Percentiles rank a stretch among this genome's conserved stretches.
Conservation (phyloP, 2,329 filamentous ascomycete species). For the Monosporascus sp. region DNA sequence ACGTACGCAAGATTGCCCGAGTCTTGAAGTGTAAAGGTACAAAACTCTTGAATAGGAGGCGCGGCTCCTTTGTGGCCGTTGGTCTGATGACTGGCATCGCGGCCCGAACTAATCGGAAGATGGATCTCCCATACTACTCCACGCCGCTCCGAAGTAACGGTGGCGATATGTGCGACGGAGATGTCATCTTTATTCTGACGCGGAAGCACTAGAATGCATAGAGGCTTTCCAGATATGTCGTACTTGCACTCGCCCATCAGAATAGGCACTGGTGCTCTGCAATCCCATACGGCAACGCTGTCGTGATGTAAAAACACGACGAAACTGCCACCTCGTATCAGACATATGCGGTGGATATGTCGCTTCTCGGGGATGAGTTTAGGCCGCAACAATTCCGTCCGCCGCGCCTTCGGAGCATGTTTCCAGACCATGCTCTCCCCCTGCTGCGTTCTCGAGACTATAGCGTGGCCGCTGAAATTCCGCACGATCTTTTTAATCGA, state of each 20-base stretch:
- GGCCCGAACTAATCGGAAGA: conserved; percentile 39
- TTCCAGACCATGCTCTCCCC: conserved; percentile 83
- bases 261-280: conserved; percentile 52
- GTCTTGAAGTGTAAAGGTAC: conserved; percentile 61
- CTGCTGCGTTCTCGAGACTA: conserved; percentile 74
- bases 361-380: conserved; percentile 63
- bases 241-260: conserved; percentile 58
- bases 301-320: conserved; percentile 74
- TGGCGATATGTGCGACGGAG: conserved; percentile 67
- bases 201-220: conserved; percentile 76
- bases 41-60: conserved; percentile 59
- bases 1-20: conserved; percentile 60
- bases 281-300: conserved; percentile 75
- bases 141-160: conserved; percentile 70
- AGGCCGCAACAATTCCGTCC: conserved; percentile 57
- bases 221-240: conserved; percentile 60
- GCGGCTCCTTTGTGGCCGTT: conserved; percentile 27
- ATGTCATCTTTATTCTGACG: conserved; percentile 51
- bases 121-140: conserved; percentile 78
- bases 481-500: conserved; percentile 82
- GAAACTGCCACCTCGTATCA: conserved; percentile 72
- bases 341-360: conserved; percentile 74
- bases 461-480: conserved; percentile 72
- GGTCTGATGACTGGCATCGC: conserved; percentile 23
- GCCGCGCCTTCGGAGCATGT: conserved; percentile 49